Evolutionary conservation across 768 basidiomycete genomes (phyloP).

Genomic region (Psilocybe tampanensis): DNA sequence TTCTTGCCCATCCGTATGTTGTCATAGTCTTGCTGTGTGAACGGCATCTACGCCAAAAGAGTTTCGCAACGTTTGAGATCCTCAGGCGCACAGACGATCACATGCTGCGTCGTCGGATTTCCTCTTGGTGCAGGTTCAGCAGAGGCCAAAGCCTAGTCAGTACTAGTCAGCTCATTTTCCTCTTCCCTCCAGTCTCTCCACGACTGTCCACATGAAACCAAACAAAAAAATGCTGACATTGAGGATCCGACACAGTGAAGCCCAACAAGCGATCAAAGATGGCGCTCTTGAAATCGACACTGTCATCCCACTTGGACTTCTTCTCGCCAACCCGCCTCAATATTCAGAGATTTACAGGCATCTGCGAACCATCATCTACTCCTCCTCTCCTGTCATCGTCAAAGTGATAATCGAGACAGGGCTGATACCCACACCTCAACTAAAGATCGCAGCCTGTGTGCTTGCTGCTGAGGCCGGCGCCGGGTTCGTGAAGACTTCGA

Average conservation of each 20-base stretch:
- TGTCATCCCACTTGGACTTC: conserved; percentile 50
- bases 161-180: not conserved
- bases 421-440: conserved; percentile 42
- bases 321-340: conserved; percentile 37
- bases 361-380: conserved; percentile 39
- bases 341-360: conserved; percentile 41
- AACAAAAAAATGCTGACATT: conserved; percentile 9
- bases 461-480: conserved; percentile 53
- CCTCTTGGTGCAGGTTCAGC: conserved; percentile 50
- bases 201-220: no score
- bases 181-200: not conserved
- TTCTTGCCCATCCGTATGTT: no score
- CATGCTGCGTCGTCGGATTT: conserved; percentile 54
- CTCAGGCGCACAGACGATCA: conserved; percentile 38
- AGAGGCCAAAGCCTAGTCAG: conserved; percentile 47
- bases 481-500: conserved; percentile 55
- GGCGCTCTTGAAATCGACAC: conserved; percentile 56
- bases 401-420: conserved; percentile 58
- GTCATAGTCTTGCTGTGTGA: conserved; percentile 61
- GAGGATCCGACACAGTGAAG: conserved; percentile 39
- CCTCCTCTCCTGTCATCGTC: conserved; percentile 35
- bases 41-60: conserved; percentile 44
- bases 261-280: conserved; percentile 43
- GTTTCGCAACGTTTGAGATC: conserved; percentile 42
- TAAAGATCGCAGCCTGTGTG: conserved; percentile 47